Base-by-base conservation (phyloP, 345 rosid species). In the Excoecaria cochinchinensis region DNA sequence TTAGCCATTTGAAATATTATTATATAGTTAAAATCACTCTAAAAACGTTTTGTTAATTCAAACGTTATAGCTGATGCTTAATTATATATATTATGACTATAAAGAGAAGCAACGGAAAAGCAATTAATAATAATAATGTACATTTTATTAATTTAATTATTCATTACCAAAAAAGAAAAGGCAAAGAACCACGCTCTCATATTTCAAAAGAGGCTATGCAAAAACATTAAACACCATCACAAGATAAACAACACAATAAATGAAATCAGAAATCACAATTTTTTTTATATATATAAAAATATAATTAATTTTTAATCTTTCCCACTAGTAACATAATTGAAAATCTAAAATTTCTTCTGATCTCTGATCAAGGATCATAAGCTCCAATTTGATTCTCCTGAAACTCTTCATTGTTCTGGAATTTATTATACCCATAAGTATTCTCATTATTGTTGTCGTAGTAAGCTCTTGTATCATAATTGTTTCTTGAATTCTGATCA, bases 371-470 rank as follows among this genome's bases (percentile, higher is more conserved):
- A 38, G 64, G 81, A 19, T 36, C 63, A 17, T 50, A 19, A 46
- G 56, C 76, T 22, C 56, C 80, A 19, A 39, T 69, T 14, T 36
- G 44, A 55, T 61, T 31, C 5, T 70, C 76, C 3, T 65, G 58
- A 53, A 82, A 67, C 50, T 79, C 77, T 38, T 65, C 73, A 51
- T 79, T 79, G 71, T 51, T 79, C 68, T 82, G 69, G 15, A 22
- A 53, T 75, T 68, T 46, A 0, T 19, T n/a, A 36, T 46, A 48
- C 48, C 61, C 61, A 47, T 48, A 69, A 44, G 17, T 19, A 10
- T 77, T 71, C 53, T 50, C 58, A 38, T 71, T n/a, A 15, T 57
- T 78, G 58, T 15, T 56, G 48, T 61, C 31, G 14, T 56, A 55
- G 8, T 21, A 58, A 42, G 21, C 74, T 9, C 42, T 57, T 0